Conservation (phyloP, 2,329 filamentous ascomycete species). For the Xylariaceae sp. region DNA sequence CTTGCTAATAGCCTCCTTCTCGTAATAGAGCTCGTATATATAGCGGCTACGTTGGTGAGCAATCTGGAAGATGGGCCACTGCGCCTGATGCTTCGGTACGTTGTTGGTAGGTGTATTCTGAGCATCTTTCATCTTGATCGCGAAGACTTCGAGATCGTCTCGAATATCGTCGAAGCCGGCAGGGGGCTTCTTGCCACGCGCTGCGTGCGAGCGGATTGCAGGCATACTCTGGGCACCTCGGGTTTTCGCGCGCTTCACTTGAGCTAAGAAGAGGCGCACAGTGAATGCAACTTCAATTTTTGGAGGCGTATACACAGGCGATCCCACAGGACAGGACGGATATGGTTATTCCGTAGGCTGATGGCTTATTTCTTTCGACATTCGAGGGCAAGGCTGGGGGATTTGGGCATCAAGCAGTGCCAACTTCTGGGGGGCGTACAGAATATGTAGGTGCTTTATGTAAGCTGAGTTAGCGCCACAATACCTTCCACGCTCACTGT, state of each 20-base stretch:
- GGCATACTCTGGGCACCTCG: too few species aligned
- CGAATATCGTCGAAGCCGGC: constrained; percentile 86
- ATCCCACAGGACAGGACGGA: too few species aligned
- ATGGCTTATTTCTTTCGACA: constrained; percentile 21
- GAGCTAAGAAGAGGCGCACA: too few species aligned
- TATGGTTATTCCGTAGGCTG: too few species aligned
- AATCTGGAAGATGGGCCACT: constrained; percentile 98
- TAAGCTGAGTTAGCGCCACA: constrained; percentile 8
- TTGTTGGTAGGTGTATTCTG: constrained; percentile 81
- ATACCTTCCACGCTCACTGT: neutral
- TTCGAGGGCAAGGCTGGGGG: constrained; percentile 31
- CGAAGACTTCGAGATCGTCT: constrained; percentile 77
- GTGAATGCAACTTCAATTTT: too few species aligned
- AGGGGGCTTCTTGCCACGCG: constrained; percentile 75
- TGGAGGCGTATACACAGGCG: too few species aligned
- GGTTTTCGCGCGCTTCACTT: too few species aligned
- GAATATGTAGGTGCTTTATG: neutral
- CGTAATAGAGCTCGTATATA: constrained; percentile 96
- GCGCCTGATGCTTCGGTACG: constrained; percentile 78
- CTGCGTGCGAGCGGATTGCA: constrained; percentile 62
- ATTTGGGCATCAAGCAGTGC: constrained; percentile 12
- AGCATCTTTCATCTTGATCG: constrained; percentile 91
- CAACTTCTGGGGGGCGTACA: neutral
- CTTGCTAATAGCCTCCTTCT: constrained; percentile 92
- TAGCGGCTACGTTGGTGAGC: constrained; percentile 87